Percentiles rank a stretch among this genome's conserved stretches.
These are phyloP conservation scores for Vaccinium vitisidaea DNA, from an alignment of 148 eudicot species.

Conservation along the genomic window DNA sequence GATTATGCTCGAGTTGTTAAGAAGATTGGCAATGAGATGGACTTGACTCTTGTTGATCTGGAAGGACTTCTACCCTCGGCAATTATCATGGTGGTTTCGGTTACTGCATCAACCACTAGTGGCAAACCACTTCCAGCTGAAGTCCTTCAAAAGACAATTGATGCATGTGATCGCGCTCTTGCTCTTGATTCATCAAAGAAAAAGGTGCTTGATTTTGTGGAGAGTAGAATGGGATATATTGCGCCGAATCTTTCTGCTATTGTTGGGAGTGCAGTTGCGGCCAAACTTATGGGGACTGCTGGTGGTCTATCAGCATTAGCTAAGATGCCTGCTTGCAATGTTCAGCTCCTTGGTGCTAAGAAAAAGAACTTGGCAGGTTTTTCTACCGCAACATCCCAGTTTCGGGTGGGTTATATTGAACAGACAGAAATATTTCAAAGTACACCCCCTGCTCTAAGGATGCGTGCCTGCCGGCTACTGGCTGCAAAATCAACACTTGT, in stretches of 20 bases:
- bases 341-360: slow-evolving; percentile 90
- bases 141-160: slow-evolving; percentile 72
- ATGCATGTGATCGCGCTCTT: slow-evolving; percentile 95
- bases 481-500: slow-evolving; percentile 90
- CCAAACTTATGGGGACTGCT: slow-evolving; percentile 98
- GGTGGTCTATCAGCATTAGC: slow-evolving; percentile 86
- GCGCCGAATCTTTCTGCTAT: slow-evolving; percentile 97
- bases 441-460: slow-evolving; percentile 82
- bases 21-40: slow-evolving; percentile 86
- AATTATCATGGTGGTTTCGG: slow-evolving; percentile 93
- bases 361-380: slow-evolving; percentile 89
- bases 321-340: slow-evolving; percentile 98
- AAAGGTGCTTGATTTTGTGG: slow-evolving; percentile 95
- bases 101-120: slow-evolving; percentile 95
- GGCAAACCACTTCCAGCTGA: slow-evolving; percentile 95
- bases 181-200: slow-evolving; percentile 80
- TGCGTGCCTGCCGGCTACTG: slow-evolving; percentile 85
- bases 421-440: slow-evolving; percentile 86
- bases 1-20: slow-evolving; percentile 96
- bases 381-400: slow-evolving; percentile 87
- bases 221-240: slow-evolving; percentile 90
- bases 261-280: slow-evolving; percentile 97
- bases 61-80: slow-evolving; percentile 98
- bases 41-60: slow-evolving; percentile 87
- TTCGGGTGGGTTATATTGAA: slow-evolving; percentile 89